phyloP scores from a whole-genome alignment of 768 basidiomycete species.

The Rhizopogon vulgaris region DNA sequence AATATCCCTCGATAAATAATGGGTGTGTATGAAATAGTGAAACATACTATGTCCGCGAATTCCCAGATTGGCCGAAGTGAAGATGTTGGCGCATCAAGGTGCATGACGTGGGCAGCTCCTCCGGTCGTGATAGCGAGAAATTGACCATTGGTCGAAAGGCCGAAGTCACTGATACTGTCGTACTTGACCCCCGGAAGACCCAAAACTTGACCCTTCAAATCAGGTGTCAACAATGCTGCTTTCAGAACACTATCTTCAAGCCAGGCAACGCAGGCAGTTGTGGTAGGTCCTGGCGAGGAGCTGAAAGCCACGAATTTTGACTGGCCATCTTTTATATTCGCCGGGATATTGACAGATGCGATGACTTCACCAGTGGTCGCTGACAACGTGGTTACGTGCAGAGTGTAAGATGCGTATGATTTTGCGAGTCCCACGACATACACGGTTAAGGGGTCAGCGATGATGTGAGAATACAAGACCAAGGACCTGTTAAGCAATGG shows the following conservation, averaged over 20 bases:
- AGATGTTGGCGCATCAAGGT: conserved; percentile 37
- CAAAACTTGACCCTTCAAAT: conserved; percentile 42
- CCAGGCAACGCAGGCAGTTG: conserved; percentile 28
- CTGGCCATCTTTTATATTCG: conserved; percentile 32
- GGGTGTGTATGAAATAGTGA: neutral
- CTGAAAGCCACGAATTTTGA: conserved; percentile 32
- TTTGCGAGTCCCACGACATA: conserved; percentile 47
- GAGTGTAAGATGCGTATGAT: conserved; percentile 46
- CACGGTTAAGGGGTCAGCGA: conserved; percentile 45
- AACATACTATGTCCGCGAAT: conserved; percentile 50
- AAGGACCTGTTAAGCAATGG: conserved; percentile 41
- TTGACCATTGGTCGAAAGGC: conserved; percentile 47
- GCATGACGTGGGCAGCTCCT: conserved; percentile 52
- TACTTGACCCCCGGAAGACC: conserved; percentile 40
- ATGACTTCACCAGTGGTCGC: conserved; percentile 47
- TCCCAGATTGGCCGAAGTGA: conserved; percentile 40
- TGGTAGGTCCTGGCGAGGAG: conserved; percentile 3
- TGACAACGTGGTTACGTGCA: conserved; percentile 62
- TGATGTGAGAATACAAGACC: conserved; percentile 57
- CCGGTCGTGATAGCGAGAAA: conserved; percentile 54
- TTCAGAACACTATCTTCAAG: conserved; percentile 44
- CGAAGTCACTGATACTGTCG: conserved; percentile 53
- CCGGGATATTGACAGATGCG: conserved; percentile 46
- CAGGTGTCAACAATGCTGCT: conserved; percentile 44
- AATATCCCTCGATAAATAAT: conserved; percentile 2